Percentiles rank a stretch among this genome's conserved stretches.
These are phyloP conservation scores for Diversispora eburnea DNA, from an alignment of 192 early-diverging fungal genomes.

Conservation along the genomic window DNA sequence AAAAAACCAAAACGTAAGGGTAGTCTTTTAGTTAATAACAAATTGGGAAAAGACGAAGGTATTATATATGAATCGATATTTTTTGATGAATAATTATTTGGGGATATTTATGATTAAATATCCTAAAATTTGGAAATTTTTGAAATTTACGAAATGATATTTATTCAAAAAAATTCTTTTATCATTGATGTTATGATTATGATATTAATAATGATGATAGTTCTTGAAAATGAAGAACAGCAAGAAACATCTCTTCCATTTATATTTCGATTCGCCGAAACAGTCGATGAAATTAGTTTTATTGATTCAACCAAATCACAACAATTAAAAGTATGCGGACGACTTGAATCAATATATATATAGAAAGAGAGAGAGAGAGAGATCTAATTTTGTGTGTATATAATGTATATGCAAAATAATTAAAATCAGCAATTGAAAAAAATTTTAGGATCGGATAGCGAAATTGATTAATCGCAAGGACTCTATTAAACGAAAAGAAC, in stretches of 20 bases:
- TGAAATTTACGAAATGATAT: no score
- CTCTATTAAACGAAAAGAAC: not conserved
- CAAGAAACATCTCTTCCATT: constrained; percentile 34
- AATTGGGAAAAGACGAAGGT: not conserved
- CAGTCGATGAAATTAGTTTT: constrained; percentile 62
- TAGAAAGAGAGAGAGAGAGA: no score
- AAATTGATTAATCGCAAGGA: constrained; percentile 28
- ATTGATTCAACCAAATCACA: constrained; percentile 47
- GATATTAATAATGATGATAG: not conserved
- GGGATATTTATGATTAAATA: no score
- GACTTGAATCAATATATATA: no score
- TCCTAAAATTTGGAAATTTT: no score
- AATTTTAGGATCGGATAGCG: constrained; percentile 33
- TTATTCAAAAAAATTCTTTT: not conserved
- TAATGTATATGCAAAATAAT: no score
- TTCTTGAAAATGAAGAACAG: no score
- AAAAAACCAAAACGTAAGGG: constrained; percentile 1
- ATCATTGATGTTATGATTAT: not conserved
- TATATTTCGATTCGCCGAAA: constrained; percentile 64
- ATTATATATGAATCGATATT: not conserved
- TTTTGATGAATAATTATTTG: not conserved
- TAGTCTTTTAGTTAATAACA: no score
- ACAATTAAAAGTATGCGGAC: constrained; percentile 46
- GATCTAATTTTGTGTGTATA: no score
- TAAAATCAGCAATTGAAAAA: not conserved